These are phyloP conservation scores for Aspergillus sp. DNA, from an alignment of 2,329 filamentous ascomycete genomes.

Conservation along the genomic window DNA sequence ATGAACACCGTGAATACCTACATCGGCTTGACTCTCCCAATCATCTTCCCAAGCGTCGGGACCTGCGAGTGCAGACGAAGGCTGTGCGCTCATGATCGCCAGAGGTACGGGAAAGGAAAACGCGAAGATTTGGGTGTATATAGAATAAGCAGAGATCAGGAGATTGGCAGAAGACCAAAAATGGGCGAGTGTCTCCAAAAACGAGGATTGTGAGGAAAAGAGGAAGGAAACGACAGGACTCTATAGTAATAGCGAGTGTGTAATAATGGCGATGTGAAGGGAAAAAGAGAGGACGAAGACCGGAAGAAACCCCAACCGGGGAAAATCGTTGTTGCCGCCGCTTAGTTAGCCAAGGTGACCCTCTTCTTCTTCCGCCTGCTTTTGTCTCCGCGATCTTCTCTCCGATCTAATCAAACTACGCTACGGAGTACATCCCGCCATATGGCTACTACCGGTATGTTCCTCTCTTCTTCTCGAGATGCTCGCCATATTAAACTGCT, in stretches of 20 bases:
- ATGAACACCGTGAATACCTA: conserved; percentile 32
- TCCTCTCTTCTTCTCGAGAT: neutral
- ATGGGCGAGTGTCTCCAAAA: neutral
- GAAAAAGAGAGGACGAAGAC: conserved; percentile 6
- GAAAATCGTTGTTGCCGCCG: conserved; percentile 10
- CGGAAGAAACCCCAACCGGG: conserved; percentile 2
- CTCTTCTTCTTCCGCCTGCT: neutral
- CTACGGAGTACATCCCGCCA: no score
- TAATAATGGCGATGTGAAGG: neutral
- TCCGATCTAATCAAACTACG: no score
- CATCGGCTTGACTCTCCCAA: conserved; percentile 80
- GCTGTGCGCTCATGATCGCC: conserved; percentile 43
- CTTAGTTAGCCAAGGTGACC: conserved; percentile 5
- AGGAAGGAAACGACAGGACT: neutral
- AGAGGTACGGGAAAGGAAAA: neutral
- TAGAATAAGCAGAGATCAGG: neutral
- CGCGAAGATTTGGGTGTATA: neutral
- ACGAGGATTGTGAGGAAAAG: neutral
- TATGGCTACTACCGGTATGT: conserved; percentile 16
- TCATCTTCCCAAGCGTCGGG: conserved; percentile 90
- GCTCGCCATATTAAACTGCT: no score
- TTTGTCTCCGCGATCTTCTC: neutral
- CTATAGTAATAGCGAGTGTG: neutral
- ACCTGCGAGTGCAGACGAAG: conserved; percentile 45
- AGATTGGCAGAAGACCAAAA: neutral